Percentiles rank a stretch among this genome's conserved stretches.
Conservation (phyloP, 345 rosid genomes). For the Pugionium dolabratum region DNA sequence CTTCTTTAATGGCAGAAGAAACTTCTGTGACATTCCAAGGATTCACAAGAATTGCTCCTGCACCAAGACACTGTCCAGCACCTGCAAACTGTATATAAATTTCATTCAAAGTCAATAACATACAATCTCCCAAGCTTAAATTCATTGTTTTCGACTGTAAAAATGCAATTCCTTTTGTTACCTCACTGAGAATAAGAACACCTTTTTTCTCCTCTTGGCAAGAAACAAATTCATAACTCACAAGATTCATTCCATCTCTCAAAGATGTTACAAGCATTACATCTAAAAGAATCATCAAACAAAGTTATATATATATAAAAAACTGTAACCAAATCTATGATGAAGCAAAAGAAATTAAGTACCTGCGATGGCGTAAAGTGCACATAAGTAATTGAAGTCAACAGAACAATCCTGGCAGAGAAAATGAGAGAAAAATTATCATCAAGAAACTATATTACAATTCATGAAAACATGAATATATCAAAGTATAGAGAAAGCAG, state of each 20-base stretch:
- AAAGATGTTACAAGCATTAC: constrained; percentile 94
- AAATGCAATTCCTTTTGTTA: constrained; percentile 37
- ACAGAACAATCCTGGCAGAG: constrained; percentile 81
- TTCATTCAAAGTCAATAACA: too few species aligned
- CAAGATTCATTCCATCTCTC: constrained; percentile 99
- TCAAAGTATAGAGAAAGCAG: constrained; percentile 32
- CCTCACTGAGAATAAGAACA: constrained; percentile 99
- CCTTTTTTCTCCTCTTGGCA: constrained; percentile 98
- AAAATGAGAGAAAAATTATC: background rate
- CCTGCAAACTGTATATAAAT: constrained; percentile 77
- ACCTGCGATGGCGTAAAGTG: constrained; percentile 92
- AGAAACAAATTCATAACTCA: constrained; percentile 97
- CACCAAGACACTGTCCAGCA: constrained; percentile 98
- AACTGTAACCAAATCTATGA: constrained; percentile 1
- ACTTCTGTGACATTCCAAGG: constrained; percentile 99
- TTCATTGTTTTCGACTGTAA: too few species aligned
- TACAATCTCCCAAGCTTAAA: too few species aligned
- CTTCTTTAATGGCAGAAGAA: constrained; percentile 84
- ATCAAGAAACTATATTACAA: constrained; percentile 16
- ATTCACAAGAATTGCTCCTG: constrained; percentile 97
- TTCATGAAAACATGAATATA: constrained; percentile 15
- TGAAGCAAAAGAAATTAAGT: constrained; percentile 24
- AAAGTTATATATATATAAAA: background rate
- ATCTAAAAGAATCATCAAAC: constrained; percentile 51
- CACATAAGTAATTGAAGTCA: constrained; percentile 68